Base-by-base conservation (phyloP, 148 eudicot genomes). In the Camellia sinensis region DNA sequence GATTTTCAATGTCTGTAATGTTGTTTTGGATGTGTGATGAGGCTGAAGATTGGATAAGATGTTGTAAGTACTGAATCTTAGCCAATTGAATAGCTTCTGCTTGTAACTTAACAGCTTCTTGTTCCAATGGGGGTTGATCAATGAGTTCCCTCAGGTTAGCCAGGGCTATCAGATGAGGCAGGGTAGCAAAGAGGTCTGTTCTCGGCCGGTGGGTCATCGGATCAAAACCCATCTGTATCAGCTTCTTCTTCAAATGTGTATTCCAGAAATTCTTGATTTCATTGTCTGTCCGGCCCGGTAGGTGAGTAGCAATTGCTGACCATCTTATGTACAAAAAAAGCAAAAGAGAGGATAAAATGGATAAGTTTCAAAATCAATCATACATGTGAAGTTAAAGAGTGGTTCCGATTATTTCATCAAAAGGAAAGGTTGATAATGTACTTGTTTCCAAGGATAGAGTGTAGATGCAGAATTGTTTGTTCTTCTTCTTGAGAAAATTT, bases 401-500 rank as follows among this genome's bases (percentile, higher is more conserved):
- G 37, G 37, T 29, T 29, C 37, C 1, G 37, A 29, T 29, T 29
- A 48, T 48, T 48, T 48, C 52, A 48, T 48, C 52, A 48, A 7
- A 48, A 48, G 5, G 7, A 48, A 48, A 48, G 3, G 53, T 4
- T 56, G 56, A 60, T 40, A 14, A 22, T 59, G 44, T 83, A 86
- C 89, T 85, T 82, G 75, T 87, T 87, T 50, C 87, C 89, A 46
- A 87, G 87, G 71, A 84, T 79, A 18, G 85, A 79, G 43, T 87
- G 89, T 3, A 87, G 89, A 69, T 82, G 79, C 43, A 87, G 80
- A 75, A 87, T 87, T 17, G 84, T 78, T 40, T 87, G 83, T 50
- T 87, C 87, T 82, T 87, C 89, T 4, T 87, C 87, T 60, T 82
- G 76, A 44, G 85, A 73, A 71, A 87, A 86, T 67, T 86, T 86